phyloP scores from a whole-genome alignment of 352 stramenopile genomes.

The Globisporangium parvum region DNA sequence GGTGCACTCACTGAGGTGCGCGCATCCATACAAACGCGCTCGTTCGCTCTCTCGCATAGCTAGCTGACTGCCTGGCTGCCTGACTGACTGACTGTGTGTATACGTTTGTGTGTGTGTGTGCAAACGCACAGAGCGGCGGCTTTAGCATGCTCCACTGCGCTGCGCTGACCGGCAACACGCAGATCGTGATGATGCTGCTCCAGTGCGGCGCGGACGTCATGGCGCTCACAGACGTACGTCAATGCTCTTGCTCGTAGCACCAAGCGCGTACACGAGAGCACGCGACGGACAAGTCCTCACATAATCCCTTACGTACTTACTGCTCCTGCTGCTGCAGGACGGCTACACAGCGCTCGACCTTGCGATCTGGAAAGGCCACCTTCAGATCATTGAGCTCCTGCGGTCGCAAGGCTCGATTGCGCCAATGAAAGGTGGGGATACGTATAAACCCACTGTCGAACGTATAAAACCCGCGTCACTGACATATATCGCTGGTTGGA shows the following conservation, averaged over 20 bases:
- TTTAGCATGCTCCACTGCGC: conserved; percentile 83
- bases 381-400: conserved; percentile 80
- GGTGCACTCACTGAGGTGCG: conserved; percentile 59
- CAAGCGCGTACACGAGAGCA: neutral
- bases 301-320: neutral
- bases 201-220: conserved; percentile 73
- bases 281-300: neutral
- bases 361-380: conserved; percentile 74
- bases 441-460: neutral
- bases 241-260: neutral
- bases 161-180: conserved; percentile 65
- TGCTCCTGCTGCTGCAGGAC: conserved; percentile 28
- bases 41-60: neutral
- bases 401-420: conserved; percentile 74
- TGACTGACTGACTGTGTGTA: neutral
- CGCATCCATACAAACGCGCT: neutral
- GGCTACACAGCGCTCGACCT: conserved; percentile 77
- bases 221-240: conserved; percentile 63
- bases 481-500: neutral
- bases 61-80: neutral
- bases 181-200: conserved; percentile 86
- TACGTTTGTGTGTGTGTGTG: neutral
- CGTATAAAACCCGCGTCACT: neutral
- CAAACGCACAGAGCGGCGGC: conserved; percentile 39
- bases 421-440: conserved; percentile 63